phyloP scores from a whole-genome alignment of 257 asterid genomes.

The Orobanche coerulescens region DNA sequence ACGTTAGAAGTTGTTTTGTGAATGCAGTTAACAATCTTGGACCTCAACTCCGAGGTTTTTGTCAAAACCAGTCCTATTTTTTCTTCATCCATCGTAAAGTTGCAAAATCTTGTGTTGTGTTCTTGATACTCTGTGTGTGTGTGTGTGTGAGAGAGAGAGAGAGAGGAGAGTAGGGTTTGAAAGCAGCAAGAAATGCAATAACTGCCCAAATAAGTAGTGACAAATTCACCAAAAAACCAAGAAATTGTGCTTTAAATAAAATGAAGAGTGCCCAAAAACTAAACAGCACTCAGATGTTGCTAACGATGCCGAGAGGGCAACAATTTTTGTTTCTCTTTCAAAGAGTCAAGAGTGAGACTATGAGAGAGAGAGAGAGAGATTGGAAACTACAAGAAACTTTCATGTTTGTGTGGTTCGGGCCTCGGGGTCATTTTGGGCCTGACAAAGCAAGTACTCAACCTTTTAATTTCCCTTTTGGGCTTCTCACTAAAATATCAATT shows the following conservation, averaged over 20 bases:
- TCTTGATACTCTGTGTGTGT: neutral
- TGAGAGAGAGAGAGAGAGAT: neutral
- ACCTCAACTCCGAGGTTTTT: constrained; percentile 41
- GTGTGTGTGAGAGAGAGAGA: neutral
- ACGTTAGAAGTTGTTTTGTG: constrained; percentile 20
- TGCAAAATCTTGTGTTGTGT: neutral
- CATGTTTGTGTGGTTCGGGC: neutral
- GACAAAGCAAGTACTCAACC: too few species aligned
- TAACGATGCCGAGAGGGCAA: constrained; percentile 13
- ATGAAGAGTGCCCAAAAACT: neutral
- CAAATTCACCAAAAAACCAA: constrained; percentile 26
- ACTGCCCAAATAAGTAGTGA: constrained; percentile 28
- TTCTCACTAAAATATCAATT: neutral
- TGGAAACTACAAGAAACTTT: neutral
- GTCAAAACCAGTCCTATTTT: constrained; percentile 41
- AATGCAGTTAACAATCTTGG: constrained; percentile 41
- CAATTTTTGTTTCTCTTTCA: constrained; percentile 12
- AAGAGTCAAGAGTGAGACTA: too few species aligned
- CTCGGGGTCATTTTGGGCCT: neutral
- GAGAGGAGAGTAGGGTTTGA: constrained; percentile 8
- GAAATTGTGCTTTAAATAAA: constrained; percentile 33
- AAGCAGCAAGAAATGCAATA: constrained; percentile 19
- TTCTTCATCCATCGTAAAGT: constrained; percentile 35
- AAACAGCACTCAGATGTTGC: constrained; percentile 19
- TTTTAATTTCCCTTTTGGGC: neutral